These are phyloP conservation scores for Scheffersomyces insectosa DNA, from an alignment of 1,139 yeast species.

Conservation along the genomic window DNA sequence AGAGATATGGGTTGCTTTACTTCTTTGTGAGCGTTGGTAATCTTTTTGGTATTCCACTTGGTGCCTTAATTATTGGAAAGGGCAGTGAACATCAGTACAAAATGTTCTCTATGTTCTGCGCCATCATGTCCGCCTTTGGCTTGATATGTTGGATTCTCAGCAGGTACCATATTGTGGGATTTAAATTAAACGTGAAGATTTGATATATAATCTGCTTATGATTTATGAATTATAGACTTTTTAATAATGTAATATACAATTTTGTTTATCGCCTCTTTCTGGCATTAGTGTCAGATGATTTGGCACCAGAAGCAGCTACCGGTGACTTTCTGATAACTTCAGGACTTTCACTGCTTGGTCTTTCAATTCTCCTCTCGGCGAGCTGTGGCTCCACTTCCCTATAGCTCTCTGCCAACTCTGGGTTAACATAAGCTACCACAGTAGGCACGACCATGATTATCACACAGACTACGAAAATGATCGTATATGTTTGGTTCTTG, in stretches of 20 bases:
- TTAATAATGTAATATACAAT: not conserved
- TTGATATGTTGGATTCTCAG: slow-evolving; percentile 33
- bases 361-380: not conserved
- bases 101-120: slow-evolving; percentile 38
- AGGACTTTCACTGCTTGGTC: too few species aligned
- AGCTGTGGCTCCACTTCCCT: slow-evolving; percentile 23
- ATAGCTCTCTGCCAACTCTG: slow-evolving; percentile 39
- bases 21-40: slow-evolving; percentile 42
- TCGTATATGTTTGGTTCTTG: slow-evolving; percentile 36
- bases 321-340: not conserved
- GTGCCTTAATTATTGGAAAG: slow-evolving; percentile 41
- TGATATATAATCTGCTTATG: slow-evolving; percentile 8
- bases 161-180: slow-evolving; percentile 36
- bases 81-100: slow-evolving; percentile 31
- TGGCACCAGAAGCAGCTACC: not conserved
- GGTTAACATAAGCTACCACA: slow-evolving; percentile 30
- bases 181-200: slow-evolving; percentile 31
- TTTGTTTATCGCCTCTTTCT: slow-evolving; percentile 2
- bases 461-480: slow-evolving; percentile 29
- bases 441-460: slow-evolving; percentile 39
- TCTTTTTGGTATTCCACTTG: slow-evolving; percentile 45
- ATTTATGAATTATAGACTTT: not conserved
- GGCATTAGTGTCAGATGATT: not conserved
- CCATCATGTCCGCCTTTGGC: slow-evolving; percentile 29
- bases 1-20: slow-evolving; percentile 41